Percentiles rank a stretch among this genome's conserved stretches.
These are phyloP conservation scores for Neofusicoccum parvum DNA, from an alignment of 2,329 filamentous ascomycete genomes.

Conservation along the genomic window DNA sequence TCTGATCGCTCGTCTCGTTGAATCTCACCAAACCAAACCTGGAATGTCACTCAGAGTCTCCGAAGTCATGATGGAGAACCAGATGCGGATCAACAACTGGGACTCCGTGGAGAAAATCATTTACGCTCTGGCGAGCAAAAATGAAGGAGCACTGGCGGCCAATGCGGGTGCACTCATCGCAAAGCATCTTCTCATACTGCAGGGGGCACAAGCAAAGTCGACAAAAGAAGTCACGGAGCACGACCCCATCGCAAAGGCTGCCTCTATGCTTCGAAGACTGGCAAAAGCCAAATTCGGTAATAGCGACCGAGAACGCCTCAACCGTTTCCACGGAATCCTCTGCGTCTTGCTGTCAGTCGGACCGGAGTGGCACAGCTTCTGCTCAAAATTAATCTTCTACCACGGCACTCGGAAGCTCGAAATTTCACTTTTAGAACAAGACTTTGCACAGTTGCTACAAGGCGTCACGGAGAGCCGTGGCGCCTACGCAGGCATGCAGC, in stretches of 20 bases:
- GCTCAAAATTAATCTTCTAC: background rate
- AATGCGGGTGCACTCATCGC: background rate
- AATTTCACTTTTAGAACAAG: constrained; percentile 42
- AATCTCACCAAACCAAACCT: background rate
- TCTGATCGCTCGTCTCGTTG: constrained; percentile 31
- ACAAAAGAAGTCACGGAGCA: background rate
- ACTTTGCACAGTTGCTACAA: constrained; percentile 49
- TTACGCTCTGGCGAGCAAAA: constrained; percentile 2
- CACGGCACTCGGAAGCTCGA: constrained; percentile 21
- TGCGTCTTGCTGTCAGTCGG: constrained; percentile 33
- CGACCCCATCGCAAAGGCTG: background rate
- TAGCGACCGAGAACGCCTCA: background rate
- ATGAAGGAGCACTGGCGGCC: background rate
- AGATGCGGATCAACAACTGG: constrained; percentile 46
- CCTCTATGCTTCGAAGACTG: constrained; percentile 2
- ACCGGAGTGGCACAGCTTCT: constrained; percentile 24
- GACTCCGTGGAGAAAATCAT: constrained; percentile 43
- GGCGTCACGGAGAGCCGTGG: constrained; percentile 56
- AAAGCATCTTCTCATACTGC: constrained; percentile 17
- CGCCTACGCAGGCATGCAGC: constrained; percentile 47
- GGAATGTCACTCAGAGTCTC: constrained; percentile 30
- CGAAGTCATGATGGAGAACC: constrained; percentile 45
- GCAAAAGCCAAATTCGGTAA: background rate
- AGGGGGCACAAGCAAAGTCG: background rate
- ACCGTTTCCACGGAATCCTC: constrained; percentile 11